Evolutionary conservation across 306 rosid genomes (phyloP).

Genomic region (Dicorynia guianensis): DNA sequence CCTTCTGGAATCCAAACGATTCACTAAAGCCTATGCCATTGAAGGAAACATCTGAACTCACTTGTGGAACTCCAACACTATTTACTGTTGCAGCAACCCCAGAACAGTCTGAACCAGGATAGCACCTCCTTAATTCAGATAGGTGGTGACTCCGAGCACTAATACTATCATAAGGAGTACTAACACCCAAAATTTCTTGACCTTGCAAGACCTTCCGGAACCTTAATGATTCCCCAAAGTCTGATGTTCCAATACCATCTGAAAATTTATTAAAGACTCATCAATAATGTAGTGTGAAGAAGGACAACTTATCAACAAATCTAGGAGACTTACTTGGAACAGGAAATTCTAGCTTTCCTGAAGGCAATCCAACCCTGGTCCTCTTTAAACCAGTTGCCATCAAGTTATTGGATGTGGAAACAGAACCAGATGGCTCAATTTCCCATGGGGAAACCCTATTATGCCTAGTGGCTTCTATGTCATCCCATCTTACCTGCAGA

Average conservation of each 20-base stretch:
- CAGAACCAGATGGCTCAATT: constrained; percentile 84
- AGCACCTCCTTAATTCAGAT: constrained; percentile 69
- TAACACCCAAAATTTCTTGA: constrained; percentile 75
- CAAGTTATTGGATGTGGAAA: constrained; percentile 62
- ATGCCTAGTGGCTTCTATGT: constrained; percentile 68
- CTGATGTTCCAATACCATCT: constrained; percentile 88
- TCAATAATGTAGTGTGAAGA: constrained; percentile 28
- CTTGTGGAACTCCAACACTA: constrained; percentile 54
- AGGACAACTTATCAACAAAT: neutral
- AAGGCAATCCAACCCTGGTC: constrained; percentile 70
- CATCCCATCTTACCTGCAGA: constrained; percentile 96
- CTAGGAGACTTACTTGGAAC: constrained; percentile 66
- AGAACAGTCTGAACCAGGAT: constrained; percentile 64
- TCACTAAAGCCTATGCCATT: constrained; percentile 76
- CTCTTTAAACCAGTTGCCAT: constrained; percentile 83
- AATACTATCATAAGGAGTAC: constrained; percentile 61
- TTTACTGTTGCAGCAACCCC: constrained; percentile 65
- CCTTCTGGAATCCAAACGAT: constrained; percentile 84
- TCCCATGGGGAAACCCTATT: constrained; percentile 99
- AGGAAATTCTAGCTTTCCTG: constrained; percentile 70
- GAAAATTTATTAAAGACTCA: constrained; percentile 27
- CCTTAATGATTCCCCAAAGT: constrained; percentile 93
- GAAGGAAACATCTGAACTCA: constrained; percentile 63
- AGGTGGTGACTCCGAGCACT: constrained; percentile 59
- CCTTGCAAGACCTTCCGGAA: constrained; percentile 99